A percentile compares a stretch with the other conserved stretches of the same genome.
These are phyloP conservation scores for Vaccinium vitisidaea DNA, from an alignment of 148 eudicot genomes.

Conservation along the genomic window DNA sequence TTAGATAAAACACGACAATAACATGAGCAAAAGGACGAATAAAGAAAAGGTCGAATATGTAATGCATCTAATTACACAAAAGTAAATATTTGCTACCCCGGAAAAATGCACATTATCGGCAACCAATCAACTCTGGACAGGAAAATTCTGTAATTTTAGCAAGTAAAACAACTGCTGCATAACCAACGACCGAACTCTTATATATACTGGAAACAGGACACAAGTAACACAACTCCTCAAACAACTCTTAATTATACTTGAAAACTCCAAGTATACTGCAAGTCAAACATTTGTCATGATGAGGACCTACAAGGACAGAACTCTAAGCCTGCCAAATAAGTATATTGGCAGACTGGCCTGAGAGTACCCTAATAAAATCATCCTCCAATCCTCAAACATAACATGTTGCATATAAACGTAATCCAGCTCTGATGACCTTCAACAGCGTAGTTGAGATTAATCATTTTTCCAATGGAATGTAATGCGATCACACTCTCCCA, in stretches of 20 bases:
- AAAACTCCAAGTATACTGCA: background rate
- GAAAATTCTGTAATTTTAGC: background rate
- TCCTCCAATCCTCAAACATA: background rate
- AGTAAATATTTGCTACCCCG: background rate
- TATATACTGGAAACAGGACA: background rate
- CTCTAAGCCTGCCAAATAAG: background rate
- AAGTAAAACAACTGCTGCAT: background rate
- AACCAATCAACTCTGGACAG: background rate
- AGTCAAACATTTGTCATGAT: background rate
- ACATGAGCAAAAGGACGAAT: slow-evolving; percentile 6
- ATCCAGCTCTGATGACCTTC: background rate
- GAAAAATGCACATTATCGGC: background rate
- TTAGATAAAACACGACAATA: slow-evolving; percentile 5
- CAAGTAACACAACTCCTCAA: background rate
- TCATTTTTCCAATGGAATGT: background rate
- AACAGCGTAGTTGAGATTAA: background rate
- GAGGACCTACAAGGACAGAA: background rate
- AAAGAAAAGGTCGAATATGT: background rate
- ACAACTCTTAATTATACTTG: background rate
- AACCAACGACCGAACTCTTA: background rate
- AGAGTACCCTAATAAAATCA: slow-evolving; percentile 3
- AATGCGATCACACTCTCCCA: background rate
- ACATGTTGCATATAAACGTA: background rate
- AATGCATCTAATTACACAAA: background rate
- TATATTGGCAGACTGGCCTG: background rate